phyloP scores from a whole-genome alignment of 108 stramenopile genomes.

The Nannochloropsis salina region DNA sequence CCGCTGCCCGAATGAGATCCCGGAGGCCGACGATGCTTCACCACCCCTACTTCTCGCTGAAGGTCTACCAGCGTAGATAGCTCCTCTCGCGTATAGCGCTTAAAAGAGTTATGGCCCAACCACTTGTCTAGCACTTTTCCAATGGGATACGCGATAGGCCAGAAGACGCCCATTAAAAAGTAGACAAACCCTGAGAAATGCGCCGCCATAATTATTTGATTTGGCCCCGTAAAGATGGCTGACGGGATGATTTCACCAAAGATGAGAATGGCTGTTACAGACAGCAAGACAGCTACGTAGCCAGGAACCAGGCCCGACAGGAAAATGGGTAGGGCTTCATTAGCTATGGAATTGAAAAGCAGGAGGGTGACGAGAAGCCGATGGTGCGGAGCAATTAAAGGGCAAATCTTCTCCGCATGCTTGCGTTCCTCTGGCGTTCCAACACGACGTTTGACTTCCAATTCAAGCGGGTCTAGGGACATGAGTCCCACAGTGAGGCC shows the following conservation, averaged over 20 bases:
- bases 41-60: conserved; percentile 43
- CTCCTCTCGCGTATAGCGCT: conserved; percentile 45
- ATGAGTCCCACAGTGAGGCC: conserved; percentile 88
- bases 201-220: conserved; percentile 72
- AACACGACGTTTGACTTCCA: conserved; percentile 54
- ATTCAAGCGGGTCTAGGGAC: conserved; percentile 70
- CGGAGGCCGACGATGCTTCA: not conserved
- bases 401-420: conserved; percentile 47
- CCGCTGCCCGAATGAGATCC: not conserved
- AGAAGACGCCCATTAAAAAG: conserved; percentile 65
- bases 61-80: conserved; percentile 44
- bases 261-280: conserved; percentile 80
- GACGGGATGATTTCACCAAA: conserved; percentile 80
- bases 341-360: conserved; percentile 69
- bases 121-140: conserved; percentile 64
- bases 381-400: conserved; percentile 65
- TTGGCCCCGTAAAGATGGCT: conserved; percentile 82
- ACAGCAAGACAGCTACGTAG: conserved; percentile 70
- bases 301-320: conserved; percentile 75
- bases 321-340: conserved; percentile 81
- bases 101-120: conserved; percentile 25
- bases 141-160: conserved; percentile 79
- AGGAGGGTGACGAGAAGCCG: conserved; percentile 81
- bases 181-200: conserved; percentile 69
- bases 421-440: conserved; percentile 45